Evolutionary conservation across 352 stramenopile species (phyloP), one percentile per base, ranked within the genome.

Genomic region (Globisporangium cylindrosporum): DNA sequence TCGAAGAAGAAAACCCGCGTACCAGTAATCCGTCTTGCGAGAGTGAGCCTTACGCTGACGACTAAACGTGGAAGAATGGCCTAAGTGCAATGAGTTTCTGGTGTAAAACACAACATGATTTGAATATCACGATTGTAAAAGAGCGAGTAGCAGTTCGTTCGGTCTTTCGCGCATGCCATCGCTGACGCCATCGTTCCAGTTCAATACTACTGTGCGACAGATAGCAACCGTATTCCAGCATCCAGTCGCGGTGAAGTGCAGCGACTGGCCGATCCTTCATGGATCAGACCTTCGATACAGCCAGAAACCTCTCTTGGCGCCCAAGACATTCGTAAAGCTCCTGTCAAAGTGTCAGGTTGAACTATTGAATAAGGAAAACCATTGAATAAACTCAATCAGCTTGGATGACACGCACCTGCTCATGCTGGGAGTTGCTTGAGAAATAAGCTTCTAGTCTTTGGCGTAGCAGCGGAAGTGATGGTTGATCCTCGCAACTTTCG

Each of bases 401-500:
- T 22, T 29, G 32, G 15, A 15, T 22, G 3, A 57, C 65, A 57
- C 65, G 4, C 72, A 91, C 84, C 73, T 88, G 73, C 62, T 78
- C 76, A 65, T 74, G 79, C 12, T 78, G 73, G 24, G 71, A 46
- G 58, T 78, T 82, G 8, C 71, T 71, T 24, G 68, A 25, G 38
- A 94, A 86, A 63, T 81, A 92, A 56, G 68, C 67, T 73, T 93
- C 83, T 32, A 93, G 72, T 14, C 64, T 76, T n/a, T 69, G 67
- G 9, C 82, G 73, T 24, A 89, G 38, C 14, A 71, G 64, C 20
- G 67, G 29, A 32, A 94, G 76, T 0, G 81, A 87, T 3, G 89
- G 89, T 59, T 95, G 89, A 4, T 89, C 63, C 6, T 60, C 66
- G 69, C 89, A 96, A 53, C 75, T 89, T 22, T 66, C 70, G 15